Evolutionary conservation across 2,329 filamentous ascomycete genomes (phyloP).

Genomic region (Bipolaris bicolor): DNA sequence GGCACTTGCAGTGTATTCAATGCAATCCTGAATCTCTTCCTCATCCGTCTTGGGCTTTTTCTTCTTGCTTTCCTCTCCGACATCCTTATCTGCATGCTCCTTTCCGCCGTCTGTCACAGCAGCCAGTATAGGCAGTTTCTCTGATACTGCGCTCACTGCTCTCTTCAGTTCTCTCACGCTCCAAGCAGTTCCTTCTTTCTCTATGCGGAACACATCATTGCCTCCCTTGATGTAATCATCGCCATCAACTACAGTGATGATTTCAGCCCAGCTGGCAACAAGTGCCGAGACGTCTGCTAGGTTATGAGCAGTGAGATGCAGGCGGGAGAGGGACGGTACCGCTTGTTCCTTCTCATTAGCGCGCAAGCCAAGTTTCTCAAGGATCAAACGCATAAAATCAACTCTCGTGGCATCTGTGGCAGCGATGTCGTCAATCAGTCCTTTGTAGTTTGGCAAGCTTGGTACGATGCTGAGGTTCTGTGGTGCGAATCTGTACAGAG

Average conservation of each 20-base stretch:
- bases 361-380: slow-evolving; percentile 81
- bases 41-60: slow-evolving; percentile 33
- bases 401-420: slow-evolving; percentile 73
- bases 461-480: slow-evolving; percentile 74
- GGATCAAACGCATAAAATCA: slow-evolving; percentile 77
- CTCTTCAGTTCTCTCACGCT: slow-evolving; percentile 41
- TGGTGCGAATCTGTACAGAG: slow-evolving; percentile 72
- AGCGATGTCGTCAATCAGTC: slow-evolving; percentile 70
- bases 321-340: slow-evolving; percentile 78
- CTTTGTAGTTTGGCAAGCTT: slow-evolving; percentile 70
- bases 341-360: slow-evolving; percentile 71
- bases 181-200: slow-evolving; percentile 64
- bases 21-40: slow-evolving; percentile 38
- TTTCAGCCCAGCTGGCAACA: slow-evolving; percentile 69
- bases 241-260: slow-evolving; percentile 68
- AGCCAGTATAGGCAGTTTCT: slow-evolving; percentile 32
- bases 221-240: slow-evolving; percentile 79
- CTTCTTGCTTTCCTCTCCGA: slow-evolving; percentile 31
- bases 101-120: slow-evolving; percentile 34
- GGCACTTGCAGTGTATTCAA: slow-evolving; percentile 35
- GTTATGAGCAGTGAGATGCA: slow-evolving; percentile 78
- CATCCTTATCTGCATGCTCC: not conserved
- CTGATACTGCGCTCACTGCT: slow-evolving; percentile 40
- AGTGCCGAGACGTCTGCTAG: slow-evolving; percentile 70
- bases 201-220: slow-evolving; percentile 80